Evolutionary conservation across 306 rosid species (phyloP).

Genomic region (Cercis canadensis): DNA sequence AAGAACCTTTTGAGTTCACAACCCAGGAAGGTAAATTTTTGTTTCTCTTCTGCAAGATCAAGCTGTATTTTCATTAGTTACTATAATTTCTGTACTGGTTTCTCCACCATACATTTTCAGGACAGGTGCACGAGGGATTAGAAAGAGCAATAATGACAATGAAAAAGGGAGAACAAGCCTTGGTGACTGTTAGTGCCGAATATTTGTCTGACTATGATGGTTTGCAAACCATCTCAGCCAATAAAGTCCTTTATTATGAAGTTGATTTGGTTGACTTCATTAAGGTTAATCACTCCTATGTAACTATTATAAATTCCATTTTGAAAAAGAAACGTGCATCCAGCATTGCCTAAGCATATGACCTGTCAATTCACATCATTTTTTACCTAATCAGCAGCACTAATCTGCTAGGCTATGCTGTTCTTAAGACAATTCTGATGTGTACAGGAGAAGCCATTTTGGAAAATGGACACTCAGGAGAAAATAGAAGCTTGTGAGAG

Average conservation of each 20-base stretch:
- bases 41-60: constrained; percentile 22
- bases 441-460: constrained; percentile 67
- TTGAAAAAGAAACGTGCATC: neutral
- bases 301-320: neutral
- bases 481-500: constrained; percentile 67
- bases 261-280: constrained; percentile 59
- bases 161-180: constrained; percentile 65
- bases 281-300: constrained; percentile 49
- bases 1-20: constrained; percentile 62
- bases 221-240: constrained; percentile 23
- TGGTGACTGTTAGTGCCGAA: constrained; percentile 51
- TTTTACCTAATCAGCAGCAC: neutral
- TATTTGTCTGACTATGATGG: constrained; percentile 35
- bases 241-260: constrained; percentile 51
- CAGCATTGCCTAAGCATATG: neutral
- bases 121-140: constrained; percentile 56
- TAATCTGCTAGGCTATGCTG: neutral
- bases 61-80: constrained; percentile 9
- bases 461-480: constrained; percentile 65
- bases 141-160: constrained; percentile 74
- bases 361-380: neutral
- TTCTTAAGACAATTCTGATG: constrained; percentile 16
- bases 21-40: constrained; percentile 53
- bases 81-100: neutral
- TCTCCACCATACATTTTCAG: constrained; percentile 43